Conservation (phyloP, 1,139 yeast genomes). For the Petasospora rhodanensis region DNA sequence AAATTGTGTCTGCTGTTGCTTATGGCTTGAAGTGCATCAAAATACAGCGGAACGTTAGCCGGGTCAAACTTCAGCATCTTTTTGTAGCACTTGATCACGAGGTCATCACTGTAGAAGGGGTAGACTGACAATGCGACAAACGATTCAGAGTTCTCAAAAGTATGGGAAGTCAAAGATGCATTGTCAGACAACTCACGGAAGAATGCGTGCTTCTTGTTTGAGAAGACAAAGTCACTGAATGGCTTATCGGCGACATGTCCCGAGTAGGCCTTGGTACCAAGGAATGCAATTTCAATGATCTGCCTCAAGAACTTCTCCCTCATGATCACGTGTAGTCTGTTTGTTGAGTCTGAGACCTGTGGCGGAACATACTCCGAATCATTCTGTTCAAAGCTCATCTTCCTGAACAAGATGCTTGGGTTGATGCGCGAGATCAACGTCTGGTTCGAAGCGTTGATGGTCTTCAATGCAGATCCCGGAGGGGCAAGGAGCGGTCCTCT, state of each 20-base stretch:
- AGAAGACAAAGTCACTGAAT: constrained; percentile 36
- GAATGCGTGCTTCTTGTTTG: constrained; percentile 34
- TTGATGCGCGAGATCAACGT: constrained; percentile 52
- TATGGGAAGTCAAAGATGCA: constrained; percentile 27
- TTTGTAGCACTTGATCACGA: constrained; percentile 59
- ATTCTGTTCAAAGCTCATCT: constrained; percentile 40
- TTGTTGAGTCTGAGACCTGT: constrained; percentile 35
- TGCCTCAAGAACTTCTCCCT: constrained; percentile 48
- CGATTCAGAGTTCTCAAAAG: constrained; percentile 21
- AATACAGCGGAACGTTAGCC: constrained; percentile 50
- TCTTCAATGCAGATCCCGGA: constrained; percentile 42
- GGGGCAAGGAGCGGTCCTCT: constrained; percentile 53
- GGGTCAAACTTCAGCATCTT: constrained; percentile 51
- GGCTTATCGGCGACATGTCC: constrained; percentile 25
- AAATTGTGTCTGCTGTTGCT: constrained; percentile 43
- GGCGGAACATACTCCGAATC: constrained; percentile 52
- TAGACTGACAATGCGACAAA: constrained; percentile 56
- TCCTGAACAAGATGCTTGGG: constrained; percentile 44
- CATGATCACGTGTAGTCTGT: constrained; percentile 26
- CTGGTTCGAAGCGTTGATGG: constrained; percentile 47
- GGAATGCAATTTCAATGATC: constrained; percentile 42
- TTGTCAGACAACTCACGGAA: constrained; percentile 40
- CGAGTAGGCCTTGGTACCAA: constrained; percentile 35
- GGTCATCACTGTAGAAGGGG: constrained; percentile 56
- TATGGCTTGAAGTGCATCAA: constrained; percentile 57